These are phyloP conservation scores for Aphanoascus verrucosus DNA, from an alignment of 2,329 filamentous ascomycete species.

Conservation along the genomic window DNA sequence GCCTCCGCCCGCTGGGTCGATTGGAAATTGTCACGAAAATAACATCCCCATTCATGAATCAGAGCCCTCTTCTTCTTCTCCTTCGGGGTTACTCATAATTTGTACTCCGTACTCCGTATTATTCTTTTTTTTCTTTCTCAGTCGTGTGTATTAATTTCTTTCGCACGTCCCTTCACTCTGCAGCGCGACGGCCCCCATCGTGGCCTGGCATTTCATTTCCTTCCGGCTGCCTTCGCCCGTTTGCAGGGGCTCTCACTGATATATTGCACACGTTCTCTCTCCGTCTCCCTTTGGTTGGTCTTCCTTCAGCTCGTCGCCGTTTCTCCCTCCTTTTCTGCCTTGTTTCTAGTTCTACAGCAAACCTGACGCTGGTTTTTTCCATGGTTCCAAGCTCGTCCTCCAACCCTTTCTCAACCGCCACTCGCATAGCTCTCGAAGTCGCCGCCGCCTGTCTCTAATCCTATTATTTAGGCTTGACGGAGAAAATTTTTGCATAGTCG, in stretches of 20 bases:
- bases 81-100: no score
- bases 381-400: not conserved
- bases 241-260: not conserved
- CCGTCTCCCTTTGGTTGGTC: not conserved
- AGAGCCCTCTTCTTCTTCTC: no score
- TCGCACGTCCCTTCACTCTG: not conserved
- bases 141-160: not conserved
- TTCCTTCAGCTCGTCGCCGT: not conserved
- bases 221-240: not conserved
- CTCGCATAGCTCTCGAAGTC: not conserved
- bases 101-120: not conserved
- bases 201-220: not conserved
- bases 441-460: not conserved
- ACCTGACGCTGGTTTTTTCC: not conserved
- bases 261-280: not conserved
- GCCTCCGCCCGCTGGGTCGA: constrained; percentile 1
- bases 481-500: not conserved
- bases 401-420: not conserved
- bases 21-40: constrained; percentile 3
- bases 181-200: not conserved
- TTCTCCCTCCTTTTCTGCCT: not conserved
- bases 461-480: not conserved
- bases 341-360: not conserved
- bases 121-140: not conserved
- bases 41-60: not conserved